Conservation (phyloP, 139 green algal genomes). For the Coccomyxa sp. region DNA sequence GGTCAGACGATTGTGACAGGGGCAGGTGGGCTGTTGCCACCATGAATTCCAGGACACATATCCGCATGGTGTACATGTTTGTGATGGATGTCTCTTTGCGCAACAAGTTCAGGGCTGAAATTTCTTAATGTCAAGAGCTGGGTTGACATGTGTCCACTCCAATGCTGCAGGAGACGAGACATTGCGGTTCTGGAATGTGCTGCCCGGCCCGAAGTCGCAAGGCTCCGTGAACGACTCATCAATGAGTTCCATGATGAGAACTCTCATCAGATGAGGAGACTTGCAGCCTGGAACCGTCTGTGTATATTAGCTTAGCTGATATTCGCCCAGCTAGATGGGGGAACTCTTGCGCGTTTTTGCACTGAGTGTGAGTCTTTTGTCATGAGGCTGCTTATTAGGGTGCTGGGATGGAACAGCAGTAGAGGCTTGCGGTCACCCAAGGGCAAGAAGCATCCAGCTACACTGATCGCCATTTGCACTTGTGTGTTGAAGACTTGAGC, state of each 20-base stretch:
- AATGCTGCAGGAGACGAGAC: slow-evolving; percentile 83
- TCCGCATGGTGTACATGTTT: background rate
- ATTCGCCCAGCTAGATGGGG: too few species aligned
- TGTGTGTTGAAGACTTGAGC: too few species aligned
- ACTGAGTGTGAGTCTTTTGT: too few species aligned
- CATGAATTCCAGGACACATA: background rate
- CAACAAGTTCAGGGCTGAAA: background rate
- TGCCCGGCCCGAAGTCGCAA: slow-evolving; percentile 61
- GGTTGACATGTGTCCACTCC: background rate
- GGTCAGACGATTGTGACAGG: slow-evolving; percentile 98
- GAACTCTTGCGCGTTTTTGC: too few species aligned
- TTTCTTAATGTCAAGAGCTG: background rate
- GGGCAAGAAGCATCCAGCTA: too few species aligned
- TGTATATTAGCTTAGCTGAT: too few species aligned
- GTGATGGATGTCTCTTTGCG: background rate
- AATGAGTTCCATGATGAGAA: slow-evolving; percentile 54
- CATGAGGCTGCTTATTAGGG: too few species aligned
- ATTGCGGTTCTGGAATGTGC: slow-evolving; percentile 94
- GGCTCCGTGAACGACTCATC: slow-evolving; percentile 21
- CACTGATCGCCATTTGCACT: too few species aligned
- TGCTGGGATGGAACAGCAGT: too few species aligned
- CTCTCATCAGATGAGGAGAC: slow-evolving; percentile 55
- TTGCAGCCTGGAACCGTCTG: too few species aligned
- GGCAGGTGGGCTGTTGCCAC: slow-evolving; percentile 23
- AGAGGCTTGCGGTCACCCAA: too few species aligned